phyloP scores from a whole-genome alignment of 176 grass and related monocot genomes.

The Puccinellia tenuiflora region DNA sequence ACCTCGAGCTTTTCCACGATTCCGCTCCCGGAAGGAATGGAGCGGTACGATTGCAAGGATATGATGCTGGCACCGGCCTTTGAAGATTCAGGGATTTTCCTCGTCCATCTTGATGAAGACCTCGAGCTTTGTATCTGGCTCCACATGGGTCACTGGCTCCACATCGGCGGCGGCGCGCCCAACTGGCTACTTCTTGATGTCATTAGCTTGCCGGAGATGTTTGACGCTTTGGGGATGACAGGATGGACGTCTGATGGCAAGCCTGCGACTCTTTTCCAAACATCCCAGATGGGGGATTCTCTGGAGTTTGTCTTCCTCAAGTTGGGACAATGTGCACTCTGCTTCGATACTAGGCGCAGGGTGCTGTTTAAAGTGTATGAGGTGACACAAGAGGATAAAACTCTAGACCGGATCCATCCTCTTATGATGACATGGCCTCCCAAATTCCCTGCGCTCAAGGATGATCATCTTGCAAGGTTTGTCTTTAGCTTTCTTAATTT shows the following conservation, averaged over 20 bases:
- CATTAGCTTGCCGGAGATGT: neutral
- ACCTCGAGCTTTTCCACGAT: neutral
- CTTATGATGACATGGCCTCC: slow-evolving; percentile 1
- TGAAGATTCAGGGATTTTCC: neutral
- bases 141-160: neutral
- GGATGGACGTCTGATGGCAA: neutral
- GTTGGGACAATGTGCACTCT: neutral
- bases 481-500: neutral
- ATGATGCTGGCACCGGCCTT: neutral
- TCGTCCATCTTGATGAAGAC: neutral
- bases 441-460: neutral
- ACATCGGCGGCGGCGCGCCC: neutral
- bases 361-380: neutral
- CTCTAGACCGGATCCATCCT: neutral
- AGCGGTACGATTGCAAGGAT: neutral
- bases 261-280: neutral
- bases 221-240: neutral
- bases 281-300: neutral
- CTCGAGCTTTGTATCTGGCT: neutral
- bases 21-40: neutral
- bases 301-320: neutral
- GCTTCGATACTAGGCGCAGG: neutral
- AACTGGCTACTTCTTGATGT: neutral
- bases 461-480: neutral
- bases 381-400: neutral